Evolutionary conservation across 177 flowering plant species (phyloP).

Genomic region (Vitis hybrid): DNA sequence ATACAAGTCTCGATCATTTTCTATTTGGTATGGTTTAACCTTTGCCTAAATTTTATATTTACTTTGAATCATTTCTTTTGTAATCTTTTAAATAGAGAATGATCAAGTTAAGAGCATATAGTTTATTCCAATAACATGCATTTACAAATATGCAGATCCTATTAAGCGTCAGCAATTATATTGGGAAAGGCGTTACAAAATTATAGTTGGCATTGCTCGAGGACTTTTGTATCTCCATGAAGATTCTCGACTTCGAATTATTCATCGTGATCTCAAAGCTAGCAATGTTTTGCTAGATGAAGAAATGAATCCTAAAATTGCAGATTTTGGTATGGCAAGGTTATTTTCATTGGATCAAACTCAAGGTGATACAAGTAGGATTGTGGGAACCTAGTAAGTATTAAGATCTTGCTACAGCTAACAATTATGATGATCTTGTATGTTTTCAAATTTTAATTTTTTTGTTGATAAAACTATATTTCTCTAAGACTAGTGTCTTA

Average conservation of each 20-base stretch:
- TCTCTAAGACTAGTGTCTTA: no score
- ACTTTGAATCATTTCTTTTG: not conserved
- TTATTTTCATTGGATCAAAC: no score
- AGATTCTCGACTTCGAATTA: constrained; percentile 41
- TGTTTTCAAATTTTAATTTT: no score
- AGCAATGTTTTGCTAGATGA: constrained; percentile 38
- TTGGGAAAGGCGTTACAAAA: constrained; percentile 38
- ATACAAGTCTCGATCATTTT: constrained; percentile 40
- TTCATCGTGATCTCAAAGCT: constrained; percentile 53
- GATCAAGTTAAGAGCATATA: not conserved
- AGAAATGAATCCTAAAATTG: constrained; percentile 29
- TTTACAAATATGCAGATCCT: constrained; percentile 20
- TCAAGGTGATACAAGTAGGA: no score
- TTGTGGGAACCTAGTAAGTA: no score
- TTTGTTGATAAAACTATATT: no score
- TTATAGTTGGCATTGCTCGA: constrained; percentile 43
- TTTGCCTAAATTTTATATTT: not conserved
- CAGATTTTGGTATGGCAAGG: constrained; percentile 31
- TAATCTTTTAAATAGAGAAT: no score
- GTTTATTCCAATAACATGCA: not conserved
- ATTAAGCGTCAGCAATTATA: constrained; percentile 13
- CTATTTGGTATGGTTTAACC: constrained; percentile 27
- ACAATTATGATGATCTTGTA: no score
- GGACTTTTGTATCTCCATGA: constrained; percentile 55
- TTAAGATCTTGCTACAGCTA: no score